Percentiles rank a stretch among this genome's conserved stretches.
These are phyloP conservation scores for Pythium biforme DNA, from an alignment of 352 stramenopile genomes.

Conservation along the genomic window DNA sequence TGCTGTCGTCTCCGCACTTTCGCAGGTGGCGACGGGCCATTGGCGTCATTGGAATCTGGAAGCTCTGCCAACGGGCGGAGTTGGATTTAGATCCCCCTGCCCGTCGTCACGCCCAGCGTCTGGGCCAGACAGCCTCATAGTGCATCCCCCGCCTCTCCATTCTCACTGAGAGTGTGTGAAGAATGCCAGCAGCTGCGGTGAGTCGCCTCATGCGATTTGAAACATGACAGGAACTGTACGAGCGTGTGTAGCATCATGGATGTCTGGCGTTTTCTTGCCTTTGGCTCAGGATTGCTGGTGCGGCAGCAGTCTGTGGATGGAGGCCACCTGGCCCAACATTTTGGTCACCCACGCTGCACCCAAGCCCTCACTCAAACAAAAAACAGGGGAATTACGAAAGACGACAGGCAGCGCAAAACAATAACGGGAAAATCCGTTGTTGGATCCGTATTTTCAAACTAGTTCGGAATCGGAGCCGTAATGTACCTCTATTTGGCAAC, in stretches of 20 bases:
- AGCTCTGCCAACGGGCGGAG: background rate
- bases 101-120: background rate
- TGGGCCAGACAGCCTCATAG: background rate
- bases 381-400: conserved; percentile 1
- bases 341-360: conserved; percentile 1
- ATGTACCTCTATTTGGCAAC: too few species aligned
- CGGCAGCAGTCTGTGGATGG: background rate
- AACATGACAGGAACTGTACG: conserved; percentile 8
- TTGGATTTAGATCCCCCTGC: too few species aligned
- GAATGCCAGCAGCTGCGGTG: background rate
- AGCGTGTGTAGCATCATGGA: conserved; percentile 24
- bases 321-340: background rate
- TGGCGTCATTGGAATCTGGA: conserved; percentile 7
- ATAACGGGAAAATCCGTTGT: background rate
- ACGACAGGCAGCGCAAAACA: background rate
- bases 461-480: too few species aligned
- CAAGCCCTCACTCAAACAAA: background rate
- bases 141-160: conserved; percentile 1
- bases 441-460: too few species aligned
- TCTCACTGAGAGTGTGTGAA: background rate
- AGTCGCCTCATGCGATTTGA: conserved; percentile 1
- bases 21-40: conserved; percentile 1
- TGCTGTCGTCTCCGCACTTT: conserved; percentile 1
- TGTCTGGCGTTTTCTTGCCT: background rate
- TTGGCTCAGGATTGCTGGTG: background rate